Evolutionary conservation across 2,329 filamentous ascomycete species (phyloP).

Genomic region (Bisporella sp.): DNA sequence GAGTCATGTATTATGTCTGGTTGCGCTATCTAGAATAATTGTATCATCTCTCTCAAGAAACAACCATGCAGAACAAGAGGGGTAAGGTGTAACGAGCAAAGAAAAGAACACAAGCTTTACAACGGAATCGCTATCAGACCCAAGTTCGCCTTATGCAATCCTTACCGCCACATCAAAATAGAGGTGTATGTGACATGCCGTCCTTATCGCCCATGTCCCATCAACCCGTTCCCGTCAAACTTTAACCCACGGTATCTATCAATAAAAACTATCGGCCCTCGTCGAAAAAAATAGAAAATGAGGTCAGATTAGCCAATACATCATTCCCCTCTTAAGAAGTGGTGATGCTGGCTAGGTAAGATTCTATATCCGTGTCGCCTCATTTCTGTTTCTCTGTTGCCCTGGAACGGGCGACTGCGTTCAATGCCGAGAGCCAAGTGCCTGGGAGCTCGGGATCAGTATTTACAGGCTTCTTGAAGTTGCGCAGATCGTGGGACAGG

Average conservation of each 20-base stretch:
- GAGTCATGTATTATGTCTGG: no score
- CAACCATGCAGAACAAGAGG: neutral
- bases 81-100: neutral
- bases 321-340: neutral
- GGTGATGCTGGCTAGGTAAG: conserved; percentile 1
- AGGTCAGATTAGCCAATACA: conserved; percentile 15
- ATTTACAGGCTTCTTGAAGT: neutral
- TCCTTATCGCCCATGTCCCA: neutral
- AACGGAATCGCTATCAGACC: conserved; percentile 7
- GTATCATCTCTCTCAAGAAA: no score
- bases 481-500: neutral
- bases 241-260: no score
- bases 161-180: neutral
- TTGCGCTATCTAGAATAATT: no score
- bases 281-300: no score
- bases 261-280: no score
- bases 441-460: neutral
- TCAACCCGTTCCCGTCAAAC: no score
- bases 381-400: conserved; percentile 5
- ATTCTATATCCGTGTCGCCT: conserved; percentile 11
- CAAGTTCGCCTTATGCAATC: conserved; percentile 16
- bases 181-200: conserved; percentile 3
- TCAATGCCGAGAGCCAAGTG: conserved; percentile 4
- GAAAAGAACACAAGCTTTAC: conserved; percentile 5
- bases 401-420: conserved; percentile 11